Percentiles rank a stretch among this genome's conserved stretches.
These are phyloP conservation scores for Acanthamoeba triangularis DNA, from an alignment of 208 protist genomes.

Conservation along the genomic window DNA sequence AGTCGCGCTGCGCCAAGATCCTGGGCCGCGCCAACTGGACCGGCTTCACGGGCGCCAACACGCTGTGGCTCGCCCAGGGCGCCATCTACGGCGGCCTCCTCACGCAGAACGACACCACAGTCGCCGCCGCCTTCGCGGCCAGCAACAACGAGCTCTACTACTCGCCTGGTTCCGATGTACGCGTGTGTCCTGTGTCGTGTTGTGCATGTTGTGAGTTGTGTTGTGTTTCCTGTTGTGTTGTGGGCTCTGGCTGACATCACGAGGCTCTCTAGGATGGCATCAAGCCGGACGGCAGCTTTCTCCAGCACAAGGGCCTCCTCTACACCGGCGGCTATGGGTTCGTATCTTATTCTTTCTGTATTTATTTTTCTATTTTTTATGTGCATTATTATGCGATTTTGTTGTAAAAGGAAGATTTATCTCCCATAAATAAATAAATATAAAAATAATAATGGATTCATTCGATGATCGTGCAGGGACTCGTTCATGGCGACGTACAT, in stretches of 20 bases:
- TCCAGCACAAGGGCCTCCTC: constrained; percentile 23
- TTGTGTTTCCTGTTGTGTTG: background rate
- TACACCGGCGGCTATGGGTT: constrained; percentile 38
- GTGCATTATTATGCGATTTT: background rate
- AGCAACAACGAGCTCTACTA: constrained; percentile 42
- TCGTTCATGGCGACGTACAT: background rate
- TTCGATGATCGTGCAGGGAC: too few species aligned
- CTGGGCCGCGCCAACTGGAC: constrained; percentile 26
- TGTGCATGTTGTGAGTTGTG: background rate
- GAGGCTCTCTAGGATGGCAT: constrained; percentile 1
- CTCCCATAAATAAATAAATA: too few species aligned
- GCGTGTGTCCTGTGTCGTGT: background rate
- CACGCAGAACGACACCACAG: background rate
- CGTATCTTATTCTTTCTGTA: background rate
- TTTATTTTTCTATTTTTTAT: background rate
- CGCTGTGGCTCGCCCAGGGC: constrained; percentile 31
- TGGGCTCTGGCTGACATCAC: background rate
- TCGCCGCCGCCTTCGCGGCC: background rate
- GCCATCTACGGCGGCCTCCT: constrained; percentile 23
- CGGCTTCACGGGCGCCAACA: constrained; percentile 45
- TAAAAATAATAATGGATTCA: too few species aligned
- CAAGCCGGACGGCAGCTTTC: constrained; percentile 42
- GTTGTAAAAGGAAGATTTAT: too few species aligned
- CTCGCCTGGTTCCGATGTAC: background rate
- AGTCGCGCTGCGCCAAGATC: constrained; percentile 2